Percentiles rank a stretch among this genome's conserved stretches.
Conservation (phyloP, 2,329 filamentous ascomycete species). For the Cordyceps militaris region DNA sequence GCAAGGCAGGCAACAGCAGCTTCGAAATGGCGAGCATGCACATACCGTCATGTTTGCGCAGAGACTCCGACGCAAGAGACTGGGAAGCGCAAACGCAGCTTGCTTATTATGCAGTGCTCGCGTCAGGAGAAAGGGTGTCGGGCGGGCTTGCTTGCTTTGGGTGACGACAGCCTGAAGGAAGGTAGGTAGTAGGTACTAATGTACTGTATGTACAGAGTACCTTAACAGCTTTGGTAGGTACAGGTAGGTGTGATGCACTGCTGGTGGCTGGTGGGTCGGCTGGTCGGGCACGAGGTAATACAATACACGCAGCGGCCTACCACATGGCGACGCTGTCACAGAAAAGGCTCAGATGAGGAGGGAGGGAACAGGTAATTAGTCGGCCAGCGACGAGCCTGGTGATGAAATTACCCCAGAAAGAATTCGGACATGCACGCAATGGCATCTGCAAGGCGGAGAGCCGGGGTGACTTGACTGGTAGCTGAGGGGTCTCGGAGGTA, state of each 20-base stretch:
- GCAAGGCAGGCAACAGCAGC: background rate
- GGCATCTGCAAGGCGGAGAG: conserved; percentile 2
- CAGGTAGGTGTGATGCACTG: background rate
- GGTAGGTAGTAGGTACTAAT: background rate
- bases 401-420: background rate
- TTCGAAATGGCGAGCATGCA: background rate
- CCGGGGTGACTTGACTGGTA: conserved; percentile 1
- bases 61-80: conserved; percentile 1
- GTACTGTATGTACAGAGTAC: no score
- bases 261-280: conserved; percentile 8
- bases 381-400: background rate
- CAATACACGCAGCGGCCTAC: conserved; percentile 9
- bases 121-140: conserved; percentile 1
- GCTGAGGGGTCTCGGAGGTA: background rate
- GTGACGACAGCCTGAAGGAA: conserved; percentile 5
- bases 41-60: conserved; percentile 11
- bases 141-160: background rate
- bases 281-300: conserved; percentile 13
- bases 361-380: background rate
- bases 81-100: conserved; percentile 1
- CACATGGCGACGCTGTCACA: conserved; percentile 7
- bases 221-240: no score
- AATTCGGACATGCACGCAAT: background rate
- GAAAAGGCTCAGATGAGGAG: background rate
- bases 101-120: background rate